phyloP scores from a whole-genome alignment of 2,329 filamentous ascomycete genomes.

The Dactylellina cionopaga region DNA sequence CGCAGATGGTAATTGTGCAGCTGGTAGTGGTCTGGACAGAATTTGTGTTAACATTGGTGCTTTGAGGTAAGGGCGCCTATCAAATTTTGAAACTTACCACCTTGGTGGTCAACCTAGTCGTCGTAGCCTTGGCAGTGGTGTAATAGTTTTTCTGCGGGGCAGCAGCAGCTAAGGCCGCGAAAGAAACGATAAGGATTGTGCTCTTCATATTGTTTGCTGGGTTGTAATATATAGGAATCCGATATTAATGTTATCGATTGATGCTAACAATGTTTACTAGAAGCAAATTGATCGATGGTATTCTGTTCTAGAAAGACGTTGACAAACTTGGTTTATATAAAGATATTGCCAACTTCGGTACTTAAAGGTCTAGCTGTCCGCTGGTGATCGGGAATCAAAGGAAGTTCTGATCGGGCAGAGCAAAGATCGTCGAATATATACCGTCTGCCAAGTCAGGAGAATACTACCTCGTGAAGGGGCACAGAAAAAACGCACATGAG shows the following conservation, averaged over 20 bases:
- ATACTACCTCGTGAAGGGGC: conserved; percentile 35
- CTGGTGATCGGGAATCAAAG: conserved; percentile 17
- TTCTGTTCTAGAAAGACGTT: not conserved
- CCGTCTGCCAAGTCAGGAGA: conserved; percentile 47
- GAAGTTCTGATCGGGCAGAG: conserved; percentile 16
- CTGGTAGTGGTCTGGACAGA: conserved; percentile 21
- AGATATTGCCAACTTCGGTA: conserved; percentile 1
- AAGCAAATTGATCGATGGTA: conserved; percentile 3
- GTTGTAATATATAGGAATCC: not conserved
- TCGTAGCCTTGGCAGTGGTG: not conserved
- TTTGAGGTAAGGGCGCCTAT: conserved; percentile 2
- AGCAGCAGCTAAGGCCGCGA: conserved; percentile 33
- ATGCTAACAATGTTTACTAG: not conserved
- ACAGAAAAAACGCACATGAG: not conserved
- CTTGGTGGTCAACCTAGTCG: not conserved
- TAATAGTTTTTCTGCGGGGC: conserved; percentile 23
- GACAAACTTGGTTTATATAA: conserved; percentile 22
- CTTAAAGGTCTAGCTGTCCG: conserved; percentile 1
- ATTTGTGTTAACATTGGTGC: not conserved
- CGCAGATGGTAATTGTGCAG: conserved; percentile 32
- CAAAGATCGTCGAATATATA: conserved; percentile 49
- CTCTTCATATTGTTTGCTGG: conserved; percentile 25
- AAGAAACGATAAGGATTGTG: conserved; percentile 17
- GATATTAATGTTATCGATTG: not conserved
- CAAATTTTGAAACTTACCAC: conserved; percentile 11